Percentiles rank a stretch among this genome's conserved stretches.
Evolutionary conservation across 331 rosid species (phyloP).

Genomic region (Quercus phellos): DNA sequence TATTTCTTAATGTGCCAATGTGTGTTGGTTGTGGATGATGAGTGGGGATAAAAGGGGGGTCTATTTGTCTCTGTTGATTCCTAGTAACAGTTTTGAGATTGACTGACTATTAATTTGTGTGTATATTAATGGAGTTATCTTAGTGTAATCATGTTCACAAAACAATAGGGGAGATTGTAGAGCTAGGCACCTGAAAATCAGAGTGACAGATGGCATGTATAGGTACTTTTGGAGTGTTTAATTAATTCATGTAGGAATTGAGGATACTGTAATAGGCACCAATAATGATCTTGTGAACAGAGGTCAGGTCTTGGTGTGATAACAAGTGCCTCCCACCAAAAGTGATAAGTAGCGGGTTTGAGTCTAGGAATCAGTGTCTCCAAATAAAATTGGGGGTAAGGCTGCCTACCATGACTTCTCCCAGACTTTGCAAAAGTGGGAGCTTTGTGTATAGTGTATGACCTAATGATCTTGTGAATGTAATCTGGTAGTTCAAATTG

Average conservation of each 20-base stretch:
- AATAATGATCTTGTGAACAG: not conserved
- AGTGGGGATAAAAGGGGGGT: not conserved
- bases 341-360: no score
- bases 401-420: no score
- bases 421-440: no score
- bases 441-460: no score
- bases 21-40: not conserved
- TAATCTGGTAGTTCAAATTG: not conserved
- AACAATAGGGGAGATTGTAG: not conserved
- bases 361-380: no score
- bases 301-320: no score
- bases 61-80: not conserved
- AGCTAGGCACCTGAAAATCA: not conserved
- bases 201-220: not conserved
- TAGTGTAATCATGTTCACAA: not conserved
- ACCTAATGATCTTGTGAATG: not conserved
- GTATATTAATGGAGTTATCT: not conserved
- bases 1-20: not conserved
- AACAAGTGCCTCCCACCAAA: no score
- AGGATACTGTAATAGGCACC: not conserved
- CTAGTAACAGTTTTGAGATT: not conserved
- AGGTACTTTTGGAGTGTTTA: not conserved
- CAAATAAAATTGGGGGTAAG: no score
- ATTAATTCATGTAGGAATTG: not conserved
- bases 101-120: not conserved